phyloP scores from a whole-genome alignment of 768 basidiomycete species.

The Strobilomyces confusus region DNA sequence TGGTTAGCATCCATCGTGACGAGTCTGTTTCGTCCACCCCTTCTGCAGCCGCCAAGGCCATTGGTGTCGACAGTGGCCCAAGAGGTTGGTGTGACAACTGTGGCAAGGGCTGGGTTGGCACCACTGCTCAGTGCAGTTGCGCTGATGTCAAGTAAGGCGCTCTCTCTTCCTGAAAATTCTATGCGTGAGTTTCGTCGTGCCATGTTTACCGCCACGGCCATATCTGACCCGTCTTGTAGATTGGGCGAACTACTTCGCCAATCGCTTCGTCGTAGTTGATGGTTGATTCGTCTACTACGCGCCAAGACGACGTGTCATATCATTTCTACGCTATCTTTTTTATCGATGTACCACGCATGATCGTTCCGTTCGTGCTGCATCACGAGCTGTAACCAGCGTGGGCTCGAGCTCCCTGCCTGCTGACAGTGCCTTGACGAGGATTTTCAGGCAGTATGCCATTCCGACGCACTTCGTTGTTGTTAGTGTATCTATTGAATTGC shows the following conservation, averaged over 20 bases:
- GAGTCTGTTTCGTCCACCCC: constrained; percentile 47
- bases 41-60: constrained; percentile 40
- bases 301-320: constrained; percentile 30
- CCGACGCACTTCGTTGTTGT: constrained; percentile 6
- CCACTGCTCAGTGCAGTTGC: constrained; percentile 54
- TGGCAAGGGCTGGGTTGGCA: constrained; percentile 64
- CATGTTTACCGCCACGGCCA: background rate
- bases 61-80: constrained; percentile 63
- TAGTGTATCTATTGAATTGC: constrained; percentile 1
- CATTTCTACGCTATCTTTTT: constrained; percentile 34
- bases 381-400: constrained; percentile 65
- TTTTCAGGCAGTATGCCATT: constrained; percentile 23
- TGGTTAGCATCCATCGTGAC: constrained; percentile 80
- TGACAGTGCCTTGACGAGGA: constrained; percentile 21
- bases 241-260: constrained; percentile 33
- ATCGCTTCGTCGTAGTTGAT: constrained; percentile 40
- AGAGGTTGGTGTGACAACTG: constrained; percentile 73
- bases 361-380: constrained; percentile 55
- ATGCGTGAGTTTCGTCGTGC: constrained; percentile 28
- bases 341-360: constrained; percentile 54
- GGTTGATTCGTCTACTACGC: constrained; percentile 35
- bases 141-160: constrained; percentile 55
- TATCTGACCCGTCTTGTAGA: constrained; percentile 23
- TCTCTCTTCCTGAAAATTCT: constrained; percentile 10
- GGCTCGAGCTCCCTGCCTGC: constrained; percentile 42